phyloP scores from a whole-genome alignment of 164 flowering plant genomes.

The Euptelea pleiosperma region DNA sequence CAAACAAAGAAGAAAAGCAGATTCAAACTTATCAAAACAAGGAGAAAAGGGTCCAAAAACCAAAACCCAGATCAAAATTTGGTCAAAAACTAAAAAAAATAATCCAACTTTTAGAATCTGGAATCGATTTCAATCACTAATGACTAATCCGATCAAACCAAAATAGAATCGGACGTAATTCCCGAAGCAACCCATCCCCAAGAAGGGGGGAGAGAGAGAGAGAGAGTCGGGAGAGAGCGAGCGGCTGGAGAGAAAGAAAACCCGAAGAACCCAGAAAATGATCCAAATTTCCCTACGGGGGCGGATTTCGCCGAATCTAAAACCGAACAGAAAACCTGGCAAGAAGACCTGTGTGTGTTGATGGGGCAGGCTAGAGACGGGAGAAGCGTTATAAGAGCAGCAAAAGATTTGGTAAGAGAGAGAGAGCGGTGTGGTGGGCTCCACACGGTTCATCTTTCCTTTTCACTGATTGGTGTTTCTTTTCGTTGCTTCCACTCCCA shows the following conservation, averaged over 20 bases:
- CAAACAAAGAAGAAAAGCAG: neutral
- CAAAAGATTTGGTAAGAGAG: neutral
- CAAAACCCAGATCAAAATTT: too few relatives aligned
- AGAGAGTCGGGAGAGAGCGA: neutral
- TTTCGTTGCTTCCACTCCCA: conserved; percentile 15
- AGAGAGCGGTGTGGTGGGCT: conserved; percentile 1
- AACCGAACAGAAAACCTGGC: too few relatives aligned
- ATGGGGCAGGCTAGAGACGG: too few relatives aligned
- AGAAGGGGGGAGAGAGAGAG: neutral
- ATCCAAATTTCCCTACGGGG: neutral
- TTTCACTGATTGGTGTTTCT: neutral
- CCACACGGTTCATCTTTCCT: conserved; percentile 12
- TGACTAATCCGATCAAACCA: neutral
- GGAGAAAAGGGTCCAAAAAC: too few relatives aligned
- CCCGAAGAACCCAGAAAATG: neutral
- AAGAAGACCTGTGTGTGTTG: too few relatives aligned
- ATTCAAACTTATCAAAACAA: neutral
- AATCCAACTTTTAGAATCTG: too few relatives aligned
- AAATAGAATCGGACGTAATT: conserved; percentile 2
- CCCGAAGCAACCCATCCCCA: conserved; percentile 6
- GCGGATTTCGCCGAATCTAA: neutral
- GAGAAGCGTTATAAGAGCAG: conserved; percentile 1
- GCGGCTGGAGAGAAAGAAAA: neutral
- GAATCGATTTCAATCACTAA: conserved; percentile 7
- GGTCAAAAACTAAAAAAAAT: too few relatives aligned